Evolutionary conservation across 768 basidiomycete genomes (phyloP).

Genomic region (Psilocybe tampanensis): DNA sequence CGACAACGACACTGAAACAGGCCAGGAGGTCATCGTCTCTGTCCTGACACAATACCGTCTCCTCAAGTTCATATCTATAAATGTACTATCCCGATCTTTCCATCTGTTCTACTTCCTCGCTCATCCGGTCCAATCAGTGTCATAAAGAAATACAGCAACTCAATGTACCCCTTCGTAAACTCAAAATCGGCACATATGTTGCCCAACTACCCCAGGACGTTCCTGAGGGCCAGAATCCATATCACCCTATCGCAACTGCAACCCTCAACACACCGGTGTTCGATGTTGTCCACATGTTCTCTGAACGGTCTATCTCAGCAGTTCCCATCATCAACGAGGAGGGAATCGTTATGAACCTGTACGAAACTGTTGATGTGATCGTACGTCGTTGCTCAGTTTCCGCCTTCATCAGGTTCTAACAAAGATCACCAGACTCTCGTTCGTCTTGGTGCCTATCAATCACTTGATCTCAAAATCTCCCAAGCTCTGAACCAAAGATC

Average conservation of each 20-base stretch:
- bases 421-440: constrained; percentile 78
- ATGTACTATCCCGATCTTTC: constrained; percentile 53
- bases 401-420: constrained; percentile 1
- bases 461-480: constrained; percentile 91
- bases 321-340: constrained; percentile 95
- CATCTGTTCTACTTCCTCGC: constrained; percentile 12
- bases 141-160: constrained; percentile 81
- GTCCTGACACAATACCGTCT: constrained; percentile 97
- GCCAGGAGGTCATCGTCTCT: constrained; percentile 93
- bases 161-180: constrained; percentile 76
- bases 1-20: constrained; percentile 90
- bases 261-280: constrained; percentile 91
- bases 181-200: constrained; percentile 95
- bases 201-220: constrained; percentile 49
- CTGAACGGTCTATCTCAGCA: constrained; percentile 91
- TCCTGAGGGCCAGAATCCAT: constrained; percentile 66
- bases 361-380: constrained; percentile 99
- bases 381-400: constrained; percentile 51
- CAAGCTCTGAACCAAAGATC: constrained; percentile 92
- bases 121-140: constrained; percentile 54
- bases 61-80: constrained; percentile 97
- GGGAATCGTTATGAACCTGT: constrained; percentile 92
- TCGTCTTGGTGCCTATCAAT: constrained; percentile 90
- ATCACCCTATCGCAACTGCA: constrained; percentile 90
- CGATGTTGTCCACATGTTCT: constrained; percentile 99